Conservation (phyloP, 1,284 basidiomycete genomes). For the Moesziomyces aphidis region DNA sequence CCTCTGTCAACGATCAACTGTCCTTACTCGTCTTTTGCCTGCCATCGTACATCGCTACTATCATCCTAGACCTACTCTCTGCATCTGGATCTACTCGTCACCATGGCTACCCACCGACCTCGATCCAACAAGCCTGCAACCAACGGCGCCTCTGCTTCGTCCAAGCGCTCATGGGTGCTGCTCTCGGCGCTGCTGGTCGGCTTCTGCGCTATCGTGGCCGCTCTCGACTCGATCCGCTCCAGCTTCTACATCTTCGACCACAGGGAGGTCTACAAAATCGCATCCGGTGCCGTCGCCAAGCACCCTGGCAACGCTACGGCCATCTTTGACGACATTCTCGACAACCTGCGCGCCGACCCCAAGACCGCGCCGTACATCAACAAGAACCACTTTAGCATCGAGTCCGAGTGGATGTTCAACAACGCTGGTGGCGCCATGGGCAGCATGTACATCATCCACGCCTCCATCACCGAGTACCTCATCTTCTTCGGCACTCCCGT, state of each 20-base stretch:
- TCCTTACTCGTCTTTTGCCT: constrained; percentile 17
- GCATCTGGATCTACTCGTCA: background rate
- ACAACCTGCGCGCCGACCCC: constrained; percentile 52
- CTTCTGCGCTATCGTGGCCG: constrained; percentile 27
- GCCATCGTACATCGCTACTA: background rate
- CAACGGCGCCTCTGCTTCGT: constrained; percentile 3
- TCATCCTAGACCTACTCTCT: background rate
- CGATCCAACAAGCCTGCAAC: constrained; percentile 17
- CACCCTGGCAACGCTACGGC: constrained; percentile 57
- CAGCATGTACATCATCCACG: constrained; percentile 96
- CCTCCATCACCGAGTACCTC: constrained; percentile 82
- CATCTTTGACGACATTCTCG: constrained; percentile 63
- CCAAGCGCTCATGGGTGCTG: constrained; percentile 28
- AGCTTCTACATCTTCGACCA: constrained; percentile 65
- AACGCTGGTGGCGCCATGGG: constrained; percentile 99
- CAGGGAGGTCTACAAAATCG: constrained; percentile 50
- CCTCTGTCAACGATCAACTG: background rate
- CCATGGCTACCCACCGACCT: constrained; percentile 38
- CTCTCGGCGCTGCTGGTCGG: constrained; percentile 32
- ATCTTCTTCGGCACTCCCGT: constrained; percentile 93
- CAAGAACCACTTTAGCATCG: constrained; percentile 52
- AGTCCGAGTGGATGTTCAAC: constrained; percentile 92
- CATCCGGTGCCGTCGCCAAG: constrained; percentile 46
- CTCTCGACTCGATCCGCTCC: constrained; percentile 40
- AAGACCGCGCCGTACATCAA: constrained; percentile 59